phyloP scores from a whole-genome alignment of 257 asterid genomes.

The Solanum rostratum region DNA sequence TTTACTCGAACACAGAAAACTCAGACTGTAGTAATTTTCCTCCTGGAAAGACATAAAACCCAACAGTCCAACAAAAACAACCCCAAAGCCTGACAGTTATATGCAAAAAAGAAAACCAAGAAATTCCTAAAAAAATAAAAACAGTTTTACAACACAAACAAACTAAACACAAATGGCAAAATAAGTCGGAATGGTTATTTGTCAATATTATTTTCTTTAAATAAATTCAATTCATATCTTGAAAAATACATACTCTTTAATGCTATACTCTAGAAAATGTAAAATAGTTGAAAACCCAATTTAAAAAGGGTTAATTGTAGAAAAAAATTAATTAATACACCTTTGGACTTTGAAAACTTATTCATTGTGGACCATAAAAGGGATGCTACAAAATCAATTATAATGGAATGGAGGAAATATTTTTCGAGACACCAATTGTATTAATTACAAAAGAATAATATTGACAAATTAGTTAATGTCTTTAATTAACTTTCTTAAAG shows the following conservation, averaged over 20 bases:
- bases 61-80: neutral
- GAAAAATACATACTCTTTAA: neutral
- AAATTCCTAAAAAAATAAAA: neutral
- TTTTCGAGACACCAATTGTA: neutral
- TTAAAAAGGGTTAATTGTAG: neutral
- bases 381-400: neutral
- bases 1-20: neutral
- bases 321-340: no score
- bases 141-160: neutral
- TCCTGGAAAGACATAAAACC: neutral
- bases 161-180: neutral
- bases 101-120: neutral
- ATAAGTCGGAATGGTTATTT: neutral
- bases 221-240: neutral
- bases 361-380: neutral
- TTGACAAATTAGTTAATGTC: neutral
- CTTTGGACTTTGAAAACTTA: neutral
- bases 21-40: neutral
- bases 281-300: neutral
- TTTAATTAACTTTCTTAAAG: neutral
- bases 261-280: neutral
- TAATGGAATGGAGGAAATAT: neutral
- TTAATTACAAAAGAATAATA: neutral
- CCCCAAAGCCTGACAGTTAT: neutral
- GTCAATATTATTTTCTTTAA: neutral